phyloP scores from a whole-genome alignment of 2,329 filamentous ascomycete genomes.

The Penicillium nordicum region DNA sequence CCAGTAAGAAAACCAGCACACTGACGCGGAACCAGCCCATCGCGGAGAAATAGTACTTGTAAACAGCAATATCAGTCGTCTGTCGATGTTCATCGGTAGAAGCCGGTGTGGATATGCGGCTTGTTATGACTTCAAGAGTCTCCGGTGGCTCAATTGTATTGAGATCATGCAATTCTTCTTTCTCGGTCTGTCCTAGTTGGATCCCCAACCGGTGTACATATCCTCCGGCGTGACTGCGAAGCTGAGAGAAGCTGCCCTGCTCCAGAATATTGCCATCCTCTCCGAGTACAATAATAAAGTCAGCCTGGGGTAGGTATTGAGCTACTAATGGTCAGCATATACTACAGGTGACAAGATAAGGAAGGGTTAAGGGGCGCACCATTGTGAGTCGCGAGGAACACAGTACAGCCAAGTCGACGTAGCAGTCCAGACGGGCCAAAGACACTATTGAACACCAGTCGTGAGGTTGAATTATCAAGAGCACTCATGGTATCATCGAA shows the following conservation, averaged over 20 bases:
- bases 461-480: constrained; percentile 41
- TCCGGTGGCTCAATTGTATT: background rate
- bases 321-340: background rate
- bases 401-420: constrained; percentile 36
- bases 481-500: constrained; percentile 45
- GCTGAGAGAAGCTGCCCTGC: constrained; percentile 12
- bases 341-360: too few species aligned
- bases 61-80: constrained; percentile 16
- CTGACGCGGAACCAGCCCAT: constrained; percentile 18
- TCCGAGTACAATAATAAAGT: background rate
- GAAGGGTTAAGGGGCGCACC: too few species aligned
- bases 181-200: too few species aligned
- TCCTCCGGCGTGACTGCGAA: constrained; percentile 1
- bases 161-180: background rate
- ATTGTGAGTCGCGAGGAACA: constrained; percentile 45
- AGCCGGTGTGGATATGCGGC: background rate
- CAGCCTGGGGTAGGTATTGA: background rate
- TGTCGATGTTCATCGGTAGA: background rate
- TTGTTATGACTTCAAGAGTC: background rate
- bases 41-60: constrained; percentile 22
- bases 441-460: constrained; percentile 38
- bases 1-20: constrained; percentile 15
- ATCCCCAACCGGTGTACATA: too few species aligned
- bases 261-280: background rate
- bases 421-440: constrained; percentile 45